Base-by-base conservation (phyloP, 2,329 filamentous ascomycete species). In the Macrophomina phaseolina region DNA sequence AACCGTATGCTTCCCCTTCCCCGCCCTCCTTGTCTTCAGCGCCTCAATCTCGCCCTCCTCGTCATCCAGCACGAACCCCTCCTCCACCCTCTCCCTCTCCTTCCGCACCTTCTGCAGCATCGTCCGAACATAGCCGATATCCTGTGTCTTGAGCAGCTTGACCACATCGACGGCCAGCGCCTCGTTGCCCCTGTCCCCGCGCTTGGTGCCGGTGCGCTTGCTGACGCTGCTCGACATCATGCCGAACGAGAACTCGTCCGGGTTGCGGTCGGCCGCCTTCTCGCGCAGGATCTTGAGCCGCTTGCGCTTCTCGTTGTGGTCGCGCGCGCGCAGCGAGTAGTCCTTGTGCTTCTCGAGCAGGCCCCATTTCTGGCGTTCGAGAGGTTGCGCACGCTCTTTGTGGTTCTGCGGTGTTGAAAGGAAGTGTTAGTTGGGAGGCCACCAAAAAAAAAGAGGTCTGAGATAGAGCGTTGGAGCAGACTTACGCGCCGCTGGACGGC, bases 341-440 rank as follows among this genome's bases (percentile, higher is more conserved):
- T 90, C 88, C 83, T 97, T 97, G 85, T 95, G 91, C 82, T 99
- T 98, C 80, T 98, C 95, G 69, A 98, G 89, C 28, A 98, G 87
- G 70, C 95, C 95, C 81, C 93, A 93, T 83, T 92, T 92, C 71
- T 90, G 84, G 64, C 95, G 92, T 76, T 94, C 91, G 70, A 88
- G 80, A 48, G 94, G 91, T 79, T 98, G 95, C 42, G 92, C 91
- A 73, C 95, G 90, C 85, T 98, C 95, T 73, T 90, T 88, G 81
- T 98, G 94, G 72, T 93, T 90, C 75, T 93, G 92, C 80, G 92
- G 88, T 36, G 18, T 34, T 11, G 49, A 32, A 18, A 40, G 14
- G 23, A 45, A 18, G 7, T 6, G 18, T 38, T 34, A 9, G 30
- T n/a, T 12, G 32, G 9, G 9, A 14, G 18, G 23, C 23, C 23